Base-by-base conservation (phyloP, 371 early-diverging fungal genomes). In the Phascolomyces articulosus region DNA sequence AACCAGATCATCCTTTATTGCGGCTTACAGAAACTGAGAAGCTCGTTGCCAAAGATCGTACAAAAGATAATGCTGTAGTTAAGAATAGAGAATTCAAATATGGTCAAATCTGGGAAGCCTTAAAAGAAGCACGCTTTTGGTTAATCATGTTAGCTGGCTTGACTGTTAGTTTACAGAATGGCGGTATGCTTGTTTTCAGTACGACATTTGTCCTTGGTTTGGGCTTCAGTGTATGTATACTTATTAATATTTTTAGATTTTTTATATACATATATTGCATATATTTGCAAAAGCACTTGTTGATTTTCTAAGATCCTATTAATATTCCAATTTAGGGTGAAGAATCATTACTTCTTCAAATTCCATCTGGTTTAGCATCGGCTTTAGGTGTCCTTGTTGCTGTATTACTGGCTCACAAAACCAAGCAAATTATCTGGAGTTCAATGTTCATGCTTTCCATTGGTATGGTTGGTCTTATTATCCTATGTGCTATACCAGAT, bases 101-200 rank as follows among this genome's bases (percentile, higher is more conserved):
- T 15, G 60, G 69, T n/a, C 77, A 77, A 2, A 67, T 74, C 34
- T 48, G 55, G 8, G 77, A 77, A 59, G 74, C 77, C 11, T 20
- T 76, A 10, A 68, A 58, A 64, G 77, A 76, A 44, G 18, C 40
- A 2, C 63, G 72, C 8, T 71, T 59, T 23, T 76, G 74, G 71
- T 54, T 68, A 7, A 60, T 76, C 49, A 60, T 65, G 27, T 20
- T 76, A 20, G 60, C 63, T 8, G 66, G 66, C 40, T 26, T 76
- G 13, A 48, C 63, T n/a, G 62, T 73, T 47, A 73, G 66, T 47
- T 58, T 76, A 13, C 71, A 70, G 53, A 76, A 76, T 26, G 77
- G 77, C 54, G 77, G 71, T 28, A 67, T 76, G 69, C 68, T 68
- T 26, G 69, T 60, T 3, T 76, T 68, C 29, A 71, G 65, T 56